Evolutionary conservation across 2,329 filamentous ascomycete genomes (phyloP).

Genomic region (Hymenoscyphus albidus): DNA sequence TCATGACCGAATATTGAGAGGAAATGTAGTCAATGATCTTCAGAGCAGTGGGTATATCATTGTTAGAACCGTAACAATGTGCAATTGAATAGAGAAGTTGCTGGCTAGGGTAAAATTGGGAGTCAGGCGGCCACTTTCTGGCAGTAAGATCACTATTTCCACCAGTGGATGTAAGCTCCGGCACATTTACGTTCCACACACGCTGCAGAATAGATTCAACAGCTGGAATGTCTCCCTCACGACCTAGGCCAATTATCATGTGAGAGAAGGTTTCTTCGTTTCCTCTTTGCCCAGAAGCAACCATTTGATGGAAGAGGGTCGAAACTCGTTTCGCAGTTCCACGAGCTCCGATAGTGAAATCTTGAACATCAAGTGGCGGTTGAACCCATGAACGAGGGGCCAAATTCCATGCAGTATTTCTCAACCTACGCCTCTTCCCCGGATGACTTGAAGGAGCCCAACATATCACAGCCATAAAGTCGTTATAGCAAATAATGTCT

Average conservation of each 20-base stretch:
- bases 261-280: conserved; percentile 51
- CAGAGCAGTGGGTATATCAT: conserved; percentile 55
- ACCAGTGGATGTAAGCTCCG: conserved; percentile 10
- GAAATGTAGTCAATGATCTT: conserved; percentile 62
- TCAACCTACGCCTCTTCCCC: conserved; percentile 33
- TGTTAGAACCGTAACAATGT: conserved; percentile 64
- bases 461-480: conserved; percentile 47
- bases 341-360: conserved; percentile 24
- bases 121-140: conserved; percentile 41
- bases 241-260: conserved; percentile 48
- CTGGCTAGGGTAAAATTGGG: conserved; percentile 54
- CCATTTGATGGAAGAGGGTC: conserved; percentile 46
- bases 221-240: conserved; percentile 47
- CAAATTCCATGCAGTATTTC: conserved; percentile 33
- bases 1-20: conserved; percentile 51
- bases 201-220: conserved; percentile 46
- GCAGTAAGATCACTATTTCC: conserved; percentile 31
- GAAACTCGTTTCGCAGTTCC: conserved; percentile 16
- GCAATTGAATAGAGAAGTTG: conserved; percentile 63
- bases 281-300: conserved; percentile 39
- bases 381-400: conserved; percentile 21
- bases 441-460: conserved; percentile 43
- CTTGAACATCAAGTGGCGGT: conserved; percentile 22
- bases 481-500: conserved; percentile 51
- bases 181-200: conserved; percentile 48